Conservation (phyloP, 768 basidiomycete genomes). For the Daedaleopsis sinensis region DNA sequence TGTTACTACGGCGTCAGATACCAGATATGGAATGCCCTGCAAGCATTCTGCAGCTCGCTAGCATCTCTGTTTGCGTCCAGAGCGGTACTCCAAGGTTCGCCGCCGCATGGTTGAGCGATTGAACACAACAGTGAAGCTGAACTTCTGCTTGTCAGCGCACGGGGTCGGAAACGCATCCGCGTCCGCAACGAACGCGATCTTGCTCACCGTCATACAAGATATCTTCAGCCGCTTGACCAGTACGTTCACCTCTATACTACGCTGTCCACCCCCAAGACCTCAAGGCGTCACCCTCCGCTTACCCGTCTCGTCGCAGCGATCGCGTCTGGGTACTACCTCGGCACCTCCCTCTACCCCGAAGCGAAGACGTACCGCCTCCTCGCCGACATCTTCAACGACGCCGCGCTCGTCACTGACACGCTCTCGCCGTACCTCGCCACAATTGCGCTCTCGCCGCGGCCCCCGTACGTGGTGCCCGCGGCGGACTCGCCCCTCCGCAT, state of each 20-base stretch:
- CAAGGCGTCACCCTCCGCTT: not conserved
- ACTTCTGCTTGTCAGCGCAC: slow-evolving; percentile 44
- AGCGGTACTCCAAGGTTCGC: slow-evolving; percentile 65
- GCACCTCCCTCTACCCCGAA: slow-evolving; percentile 68
- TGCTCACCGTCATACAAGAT: slow-evolving; percentile 69
- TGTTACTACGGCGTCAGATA: slow-evolving; percentile 47
- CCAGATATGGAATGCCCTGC: slow-evolving; percentile 65
- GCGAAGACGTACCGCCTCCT: slow-evolving; percentile 70
- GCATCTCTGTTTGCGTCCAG: slow-evolving; percentile 65
- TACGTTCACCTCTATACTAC: too few relatives aligned
- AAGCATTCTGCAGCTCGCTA: slow-evolving; percentile 72
- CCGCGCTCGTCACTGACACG: slow-evolving; percentile 59
- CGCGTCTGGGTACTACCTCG: slow-evolving; percentile 59
- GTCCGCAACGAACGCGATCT: slow-evolving; percentile 64
- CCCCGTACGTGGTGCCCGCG: slow-evolving; percentile 37
- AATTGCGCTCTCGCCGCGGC: slow-evolving; percentile 30
- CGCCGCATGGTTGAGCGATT: not conserved
- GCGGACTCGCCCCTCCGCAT: slow-evolving; percentile 45
- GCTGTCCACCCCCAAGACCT: not conserved
- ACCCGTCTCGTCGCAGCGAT: slow-evolving; percentile 49
- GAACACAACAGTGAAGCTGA: too few relatives aligned
- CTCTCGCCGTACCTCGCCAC: slow-evolving; percentile 56
- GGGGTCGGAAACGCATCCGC: slow-evolving; percentile 72
- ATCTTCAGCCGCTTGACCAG: slow-evolving; percentile 65
- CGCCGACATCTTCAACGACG: slow-evolving; percentile 69